Evolutionary conservation across 345 rosid species (phyloP), one percentile per base, ranked within the genome.

Genomic region (Luvunga scandens): DNA sequence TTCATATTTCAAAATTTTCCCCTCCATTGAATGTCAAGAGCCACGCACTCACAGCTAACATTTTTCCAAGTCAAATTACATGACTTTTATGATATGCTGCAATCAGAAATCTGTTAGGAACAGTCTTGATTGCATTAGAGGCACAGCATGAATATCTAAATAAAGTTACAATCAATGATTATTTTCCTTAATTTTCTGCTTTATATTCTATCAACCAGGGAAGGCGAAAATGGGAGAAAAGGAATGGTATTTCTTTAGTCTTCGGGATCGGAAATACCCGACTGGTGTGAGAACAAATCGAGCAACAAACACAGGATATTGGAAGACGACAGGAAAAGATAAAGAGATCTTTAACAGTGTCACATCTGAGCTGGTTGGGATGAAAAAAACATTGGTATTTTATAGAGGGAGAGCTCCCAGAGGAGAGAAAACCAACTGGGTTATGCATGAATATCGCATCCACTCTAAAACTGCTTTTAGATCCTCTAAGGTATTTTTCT

Each of bases 261-360:
- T 91, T n/a, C 81, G 98, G 4, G 99, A 96, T 70, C 81, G 99
- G 70, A 96, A 96, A 78, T 96, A 96, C 69, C 98, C 99, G 2
- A 96, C 99, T 0, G 99, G 99, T 1, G 98, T 96, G 66, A 88
- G 99, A 84, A 96, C 99, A 7, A 96, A 96, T 80, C 83, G 99
- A 79, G 99, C 99, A 2, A 96, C 99, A 9, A 96, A 91, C 83
- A 92, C 92, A 0, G 99, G 99, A 2, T 96, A 96, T 73, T 96
- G 99, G 99, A 96, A 96, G 84, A 96, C 99, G 0, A 96, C 99
- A 0, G 99, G 99, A 16, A 96, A 96, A 85, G 99, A 96, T 86
- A 96, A 91, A 81, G 98, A 96, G 88, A 94, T 96, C 83, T 91
- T 86, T 83, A 94, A 91, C 81, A 90, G 96, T 69, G 85, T 77